Evolutionary conservation across 1,284 basidiomycete genomes (phyloP), one percentile per base, ranked within the genome.

Genomic region (Cystobasidium pallidum): DNA sequence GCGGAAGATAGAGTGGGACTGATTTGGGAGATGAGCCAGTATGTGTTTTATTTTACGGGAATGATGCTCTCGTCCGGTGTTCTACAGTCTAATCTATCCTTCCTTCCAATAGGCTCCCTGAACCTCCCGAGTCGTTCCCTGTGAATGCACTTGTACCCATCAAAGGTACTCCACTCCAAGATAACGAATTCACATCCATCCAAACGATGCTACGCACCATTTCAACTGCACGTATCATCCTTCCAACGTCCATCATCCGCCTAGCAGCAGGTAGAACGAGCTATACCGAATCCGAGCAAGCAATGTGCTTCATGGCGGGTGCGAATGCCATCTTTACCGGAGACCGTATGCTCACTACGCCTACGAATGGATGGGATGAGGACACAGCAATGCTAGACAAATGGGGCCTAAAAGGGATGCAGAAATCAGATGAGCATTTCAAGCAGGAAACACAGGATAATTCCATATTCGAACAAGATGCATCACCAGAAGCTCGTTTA

Each of bases 281-380:
- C 2, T 88, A 97, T 79, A 86, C 85, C 75, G 95, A 99, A 83
- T 86, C 91, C 7, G 91, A 98, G 81, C 95, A 98, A 80, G 92
- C 90, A 15, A 94, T 99, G 91, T 93, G 92, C 79, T 99, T 98
- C 83, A 90, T 98, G 88, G 94, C 95, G 4, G 95, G 95, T 59
- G 95, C 95, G 58, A 99, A 99, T 80, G 95, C 95, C 47, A 90
- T 98, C 75, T 99, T 99, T 81, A 99, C 95, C 21, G 95, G 95
- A 51, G 93, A 98, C 80, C 86, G 89, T 78, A 98, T 98, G 95
- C 82, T 99, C 75, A 99, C 95, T 6, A 98, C 95, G 15, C 94
- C 95, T 28, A 83, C 82, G 0, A 80, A 78, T 13, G 80, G 80
- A 34, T 83, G 82, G 82, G 81, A 82, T 72, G 79, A 94, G 86